These are phyloP conservation scores for Ascochyta lentis DNA, from an alignment of 2,329 filamentous ascomycete genomes.

Conservation along the genomic window DNA sequence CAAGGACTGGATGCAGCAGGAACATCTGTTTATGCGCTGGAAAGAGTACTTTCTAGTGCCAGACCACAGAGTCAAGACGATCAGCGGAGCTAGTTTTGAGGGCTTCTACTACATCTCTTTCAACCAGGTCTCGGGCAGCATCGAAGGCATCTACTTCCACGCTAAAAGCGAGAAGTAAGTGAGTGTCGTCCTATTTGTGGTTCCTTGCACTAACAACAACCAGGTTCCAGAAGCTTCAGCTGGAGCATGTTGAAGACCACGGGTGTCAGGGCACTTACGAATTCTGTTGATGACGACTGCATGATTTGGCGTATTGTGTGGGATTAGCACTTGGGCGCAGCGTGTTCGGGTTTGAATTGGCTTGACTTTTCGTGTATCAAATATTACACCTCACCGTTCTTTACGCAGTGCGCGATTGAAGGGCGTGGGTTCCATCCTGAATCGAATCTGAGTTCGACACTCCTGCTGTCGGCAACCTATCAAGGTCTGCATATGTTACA, in stretches of 20 bases:
- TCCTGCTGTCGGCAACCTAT: background rate
- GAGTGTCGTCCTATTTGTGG: background rate
- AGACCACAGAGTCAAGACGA: constrained; percentile 88
- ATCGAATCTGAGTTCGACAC: background rate
- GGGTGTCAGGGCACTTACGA: constrained; percentile 88
- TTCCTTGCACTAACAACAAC: constrained; percentile 25
- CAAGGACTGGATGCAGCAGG: constrained; percentile 76
- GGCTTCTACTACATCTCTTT: constrained; percentile 99
- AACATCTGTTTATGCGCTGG: constrained; percentile 98
- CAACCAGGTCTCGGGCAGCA: constrained; percentile 84
- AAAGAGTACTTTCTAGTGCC: constrained; percentile 98
- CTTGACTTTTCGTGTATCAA: constrained; percentile 36
- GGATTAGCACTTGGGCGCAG: constrained; percentile 40
- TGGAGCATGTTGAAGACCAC: constrained; percentile 84
- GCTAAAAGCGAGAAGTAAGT: constrained; percentile 95
- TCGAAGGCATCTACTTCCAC: constrained; percentile 97
- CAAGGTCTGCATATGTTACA: background rate
- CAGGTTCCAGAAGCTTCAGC: constrained; percentile 90
- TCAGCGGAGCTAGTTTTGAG: constrained; percentile 94
- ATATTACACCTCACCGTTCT: constrained; percentile 30
- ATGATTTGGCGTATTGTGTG: constrained; percentile 32
- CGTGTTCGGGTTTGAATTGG: constrained; percentile 20
- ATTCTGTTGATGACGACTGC: constrained; percentile 70
- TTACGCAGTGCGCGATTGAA: constrained; percentile 39
- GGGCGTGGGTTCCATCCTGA: constrained; percentile 25